Base-by-base conservation (phyloP, 495 filamentous ascomycete species). In the Neurospora cerealis region DNA sequence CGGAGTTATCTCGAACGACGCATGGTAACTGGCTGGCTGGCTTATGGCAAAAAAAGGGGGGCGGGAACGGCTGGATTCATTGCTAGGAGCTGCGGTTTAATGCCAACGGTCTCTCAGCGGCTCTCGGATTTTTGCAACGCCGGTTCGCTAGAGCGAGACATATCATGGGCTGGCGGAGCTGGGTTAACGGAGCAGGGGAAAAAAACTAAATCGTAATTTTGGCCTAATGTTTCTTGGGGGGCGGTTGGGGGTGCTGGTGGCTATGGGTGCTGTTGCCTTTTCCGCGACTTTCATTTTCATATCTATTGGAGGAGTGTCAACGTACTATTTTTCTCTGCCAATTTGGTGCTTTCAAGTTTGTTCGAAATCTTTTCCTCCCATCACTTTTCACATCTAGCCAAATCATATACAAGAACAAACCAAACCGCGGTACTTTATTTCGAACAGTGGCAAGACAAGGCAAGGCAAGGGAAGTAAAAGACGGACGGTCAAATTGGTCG, bases 1-100 rank as follows among this genome's bases (percentile, higher is more conserved):
- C 76, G 80, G 80, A 78, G 75, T 80, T 80, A 66, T 82, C 80
- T 81, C 78, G 72, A 76, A 83, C 75, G 77, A 74, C 72, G 77
- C 77, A 77, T 76, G 77, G 79, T 79, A 77, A 78, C 75, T 80
- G 80, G 81, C 79, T 79, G 78, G 70, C 69, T 75, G 70, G 70
- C 54, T 70, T 75, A 71, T 28, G 75, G 73, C 69, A 75, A 71
- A 74, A 36, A 72, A 70, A 28, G 28, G 10, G 10, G 54, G 24
- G 24, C 5, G 54, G 54, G 54, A 66, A 66, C 28, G 54, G 54
- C 54, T 66, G 28, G 54, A 66, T 66, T 66, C 54, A 66, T 66
- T 34, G 28, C 54, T 66, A 66, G 54, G 54, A 62, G 54, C 54
- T 62, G 34, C 54, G 54, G 54, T 66, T 60, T 34, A 66, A 66